phyloP scores from a whole-genome alignment of 2,329 filamentous ascomycete genomes.

The Didymosphaeria variabile region DNA sequence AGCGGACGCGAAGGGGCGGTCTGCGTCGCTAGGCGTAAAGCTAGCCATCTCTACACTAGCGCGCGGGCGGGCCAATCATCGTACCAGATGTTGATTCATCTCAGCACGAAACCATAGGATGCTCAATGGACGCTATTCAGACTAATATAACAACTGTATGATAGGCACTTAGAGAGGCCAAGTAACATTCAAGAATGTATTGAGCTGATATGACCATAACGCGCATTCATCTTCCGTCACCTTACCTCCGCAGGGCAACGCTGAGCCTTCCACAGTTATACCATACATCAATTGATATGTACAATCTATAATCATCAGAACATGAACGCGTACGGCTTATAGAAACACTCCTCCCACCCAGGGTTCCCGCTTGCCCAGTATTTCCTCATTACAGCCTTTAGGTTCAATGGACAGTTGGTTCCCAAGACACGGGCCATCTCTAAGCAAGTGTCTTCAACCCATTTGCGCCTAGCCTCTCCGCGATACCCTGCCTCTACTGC shows the following conservation, averaged over 20 bases:
- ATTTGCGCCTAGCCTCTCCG: conserved; percentile 24
- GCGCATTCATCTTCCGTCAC: too few species aligned
- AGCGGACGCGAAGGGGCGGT: background rate
- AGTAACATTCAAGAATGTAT: too few species aligned
- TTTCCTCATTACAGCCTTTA: conserved; percentile 28
- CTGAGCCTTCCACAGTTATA: too few species aligned
- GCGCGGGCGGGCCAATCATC: background rate
- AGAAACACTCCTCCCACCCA: conserved; percentile 44
- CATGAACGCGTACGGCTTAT: conserved; percentile 34
- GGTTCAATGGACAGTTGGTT: conserved; percentile 33
- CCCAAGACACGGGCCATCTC: conserved; percentile 31
- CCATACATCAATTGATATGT: background rate
- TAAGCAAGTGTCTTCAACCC: conserved; percentile 30
- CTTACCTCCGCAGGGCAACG: background rate
- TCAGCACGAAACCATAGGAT: too few species aligned
- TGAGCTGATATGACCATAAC: too few species aligned
- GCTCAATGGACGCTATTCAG: too few species aligned
- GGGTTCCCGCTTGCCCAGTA: conserved; percentile 35
- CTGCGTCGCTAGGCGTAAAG: background rate
- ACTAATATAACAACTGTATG: too few species aligned
- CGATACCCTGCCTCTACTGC: conserved; percentile 37
- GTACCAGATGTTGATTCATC: background rate
- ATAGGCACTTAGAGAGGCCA: too few species aligned
- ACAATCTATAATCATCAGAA: conserved; percentile 22
- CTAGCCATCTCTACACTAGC: background rate